Evolutionary conservation across 495 filamentous ascomycete species (phyloP), one percentile per base, ranked within the genome.

Genomic region (Podospora anserina): DNA sequence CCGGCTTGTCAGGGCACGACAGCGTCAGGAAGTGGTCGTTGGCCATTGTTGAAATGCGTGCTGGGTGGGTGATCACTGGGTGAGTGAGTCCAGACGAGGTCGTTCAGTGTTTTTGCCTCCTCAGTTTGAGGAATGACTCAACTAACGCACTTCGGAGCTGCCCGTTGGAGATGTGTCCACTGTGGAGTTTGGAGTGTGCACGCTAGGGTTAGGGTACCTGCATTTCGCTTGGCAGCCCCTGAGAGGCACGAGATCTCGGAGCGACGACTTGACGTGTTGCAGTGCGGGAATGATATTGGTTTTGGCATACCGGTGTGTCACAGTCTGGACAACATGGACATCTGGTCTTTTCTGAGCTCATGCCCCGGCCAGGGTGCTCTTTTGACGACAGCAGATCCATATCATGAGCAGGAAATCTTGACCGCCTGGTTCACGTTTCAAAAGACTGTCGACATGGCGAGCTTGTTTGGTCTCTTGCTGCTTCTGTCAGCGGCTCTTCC

Each of bases 1-100:
- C 90, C 57, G 89, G 83, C 76, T 87, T 86, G 78, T 92, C 89
- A 58, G 89, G 89, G 78, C 89, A 91, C 44, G 89, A 91, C 64
- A 92, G 82, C 32, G 89, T 92, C 62, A 92, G 85, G 78, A 90
- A 88, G 80, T 89, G 89, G 77, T 88, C 85, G 68, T 78, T 74
- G 62, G 76, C 68, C 74, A 77, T 78, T 76, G 68, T 70, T 73
- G 64, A 72, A 71, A 72, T 72, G 66, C 55, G 64, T 39, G 66
- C 27, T 26, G 26, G 49, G 32, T 39, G 30, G 30, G 0, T 32
- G 30, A 32, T 32, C 30, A 32, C 30, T 4, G n/a, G 54, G 61
- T 68, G 60, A 64, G 16, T n/a, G 56, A 58, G 56, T 58, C 23
- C 23, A 23, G 5, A 26, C 16, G 55, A 57, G 55, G 6, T 20